Evolutionary conservation across 345 rosid genomes (phyloP), one percentile per base, ranked within the genome.

Genomic region (Salix arbutifolia): DNA sequence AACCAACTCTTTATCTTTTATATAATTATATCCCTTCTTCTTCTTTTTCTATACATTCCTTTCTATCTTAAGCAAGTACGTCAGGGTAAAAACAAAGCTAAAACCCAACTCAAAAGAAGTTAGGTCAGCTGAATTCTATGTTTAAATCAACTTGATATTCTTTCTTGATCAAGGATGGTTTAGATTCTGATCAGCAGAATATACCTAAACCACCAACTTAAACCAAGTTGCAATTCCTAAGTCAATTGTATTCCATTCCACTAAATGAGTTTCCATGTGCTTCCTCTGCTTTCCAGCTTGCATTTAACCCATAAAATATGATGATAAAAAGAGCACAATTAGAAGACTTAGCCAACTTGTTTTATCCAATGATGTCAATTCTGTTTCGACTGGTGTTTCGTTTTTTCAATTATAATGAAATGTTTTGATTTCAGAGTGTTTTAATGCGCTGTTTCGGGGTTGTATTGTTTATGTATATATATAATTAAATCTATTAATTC

Each of bases 301-400:
- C 62, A 9, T 1, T 56, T n/a, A 3, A n/a, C 26, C 9, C 28
- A 0, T 56, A n/a, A 56, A 56, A 56, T 56, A 56, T 56, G 28
- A 1, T n/a, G 28, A 56, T 3, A 11, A n/a, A n/a, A 56, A 33
- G 6, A 33, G 35, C 35, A 33, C 35, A 33, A 33, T 33, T 33
- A 5, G 35, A 28, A 28, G 35, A 33, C 52, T 4, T 14, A 14
- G 16, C 52, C 52, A 4, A 16, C 53, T 21, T 4, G 18, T 16
- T 16, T 33, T 5, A 5, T 33, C 1, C 5, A 33, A 33, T 0
- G 4, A 0, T 31, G 35, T 33, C 1, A 33, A 33, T 4, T 33
- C 35, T 0, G 5, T 33, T 33, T 33, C 0, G 4, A 0, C 0
- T 33, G 1, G 5, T 33, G 5, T 4, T 33, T 33, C 4, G 1